phyloP scores from a whole-genome alignment of 139 green algal species.

The Micromonas commoda region DNA sequence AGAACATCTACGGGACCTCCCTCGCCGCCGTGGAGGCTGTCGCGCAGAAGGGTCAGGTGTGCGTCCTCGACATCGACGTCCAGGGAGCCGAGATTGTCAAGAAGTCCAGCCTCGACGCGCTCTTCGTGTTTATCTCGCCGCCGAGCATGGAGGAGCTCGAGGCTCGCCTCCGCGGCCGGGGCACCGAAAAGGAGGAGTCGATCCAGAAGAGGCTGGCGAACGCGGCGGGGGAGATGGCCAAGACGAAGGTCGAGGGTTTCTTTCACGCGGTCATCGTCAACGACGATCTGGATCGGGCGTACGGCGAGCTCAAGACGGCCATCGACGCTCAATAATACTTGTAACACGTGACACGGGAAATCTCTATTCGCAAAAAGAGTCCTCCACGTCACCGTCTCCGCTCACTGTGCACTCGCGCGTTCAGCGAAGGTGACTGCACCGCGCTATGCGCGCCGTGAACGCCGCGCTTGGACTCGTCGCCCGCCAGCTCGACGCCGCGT shows the following conservation, averaged over 20 bases:
- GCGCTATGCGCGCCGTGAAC: no score
- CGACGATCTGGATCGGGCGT: slow-evolving; percentile 38
- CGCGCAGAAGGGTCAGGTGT: slow-evolving; percentile 30
- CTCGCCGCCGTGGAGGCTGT: slow-evolving; percentile 40
- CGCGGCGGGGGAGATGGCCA: slow-evolving; percentile 40
- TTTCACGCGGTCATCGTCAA: slow-evolving; percentile 47
- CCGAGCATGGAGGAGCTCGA: slow-evolving; percentile 47
- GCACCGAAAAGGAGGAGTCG: slow-evolving; percentile 40
- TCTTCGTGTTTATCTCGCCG: slow-evolving; percentile 44
- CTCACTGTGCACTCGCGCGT: no score
- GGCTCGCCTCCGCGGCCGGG: slow-evolving; percentile 38
- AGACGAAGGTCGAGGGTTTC: slow-evolving; percentile 28
- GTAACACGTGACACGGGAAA: no score
- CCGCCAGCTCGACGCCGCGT: no score
- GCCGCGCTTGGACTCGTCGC: no score
- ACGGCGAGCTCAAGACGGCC: slow-evolving; percentile 20
- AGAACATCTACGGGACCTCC: slow-evolving; percentile 49
- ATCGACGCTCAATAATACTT: no score
- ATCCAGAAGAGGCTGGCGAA: slow-evolving; percentile 40
- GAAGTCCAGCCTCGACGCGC: slow-evolving; percentile 26
- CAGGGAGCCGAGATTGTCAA: slow-evolving; percentile 42
- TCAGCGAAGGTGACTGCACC: no score
- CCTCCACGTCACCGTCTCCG: no score
- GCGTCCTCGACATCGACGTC: slow-evolving; percentile 52
- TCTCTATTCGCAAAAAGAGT: no score